Conservation (phyloP, 2,329 filamentous ascomycete genomes). For the Pseudogymnoascus sp. region DNA sequence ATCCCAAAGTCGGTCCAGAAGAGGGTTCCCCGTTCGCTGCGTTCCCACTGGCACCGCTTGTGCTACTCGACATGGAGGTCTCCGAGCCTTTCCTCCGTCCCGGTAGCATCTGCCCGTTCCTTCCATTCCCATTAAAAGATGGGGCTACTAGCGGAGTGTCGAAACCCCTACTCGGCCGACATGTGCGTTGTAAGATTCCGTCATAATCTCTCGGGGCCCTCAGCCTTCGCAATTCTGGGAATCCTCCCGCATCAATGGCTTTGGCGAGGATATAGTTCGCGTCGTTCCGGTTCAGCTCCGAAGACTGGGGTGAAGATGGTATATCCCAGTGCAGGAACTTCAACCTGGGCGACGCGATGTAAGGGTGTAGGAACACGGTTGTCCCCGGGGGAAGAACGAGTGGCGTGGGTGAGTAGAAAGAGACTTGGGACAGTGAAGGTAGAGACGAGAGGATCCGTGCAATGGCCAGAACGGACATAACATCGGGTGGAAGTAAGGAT, state of each 20-base stretch:
- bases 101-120: slow-evolving; percentile 12
- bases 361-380: slow-evolving; percentile 55
- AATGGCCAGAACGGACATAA: slow-evolving; percentile 48
- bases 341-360: slow-evolving; percentile 48
- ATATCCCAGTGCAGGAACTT: slow-evolving; percentile 57
- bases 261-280: slow-evolving; percentile 56
- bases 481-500: slow-evolving; percentile 41
- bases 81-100: slow-evolving; percentile 19
- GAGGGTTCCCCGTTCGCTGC: neutral
- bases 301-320: slow-evolving; percentile 32
- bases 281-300: slow-evolving; percentile 26
- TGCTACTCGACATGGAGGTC: neutral
- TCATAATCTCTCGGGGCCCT: slow-evolving; percentile 62
- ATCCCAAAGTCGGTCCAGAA: slow-evolving; percentile 35
- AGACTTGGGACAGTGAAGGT: slow-evolving; percentile 36
- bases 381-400: slow-evolving; percentile 47
- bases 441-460: slow-evolving; percentile 48
- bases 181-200: slow-evolving; percentile 60
- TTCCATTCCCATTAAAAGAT: neutral
- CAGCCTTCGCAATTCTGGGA: slow-evolving; percentile 51
- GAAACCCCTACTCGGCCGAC: slow-evolving; percentile 34
- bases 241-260: slow-evolving; percentile 52
- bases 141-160: slow-evolving; percentile 11
- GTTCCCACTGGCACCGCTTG: slow-evolving; percentile 11
- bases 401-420: slow-evolving; percentile 45